Evolutionary conservation across 805 yeast species (phyloP).

Genomic region (Kodamaea nitidulidarum): DNA sequence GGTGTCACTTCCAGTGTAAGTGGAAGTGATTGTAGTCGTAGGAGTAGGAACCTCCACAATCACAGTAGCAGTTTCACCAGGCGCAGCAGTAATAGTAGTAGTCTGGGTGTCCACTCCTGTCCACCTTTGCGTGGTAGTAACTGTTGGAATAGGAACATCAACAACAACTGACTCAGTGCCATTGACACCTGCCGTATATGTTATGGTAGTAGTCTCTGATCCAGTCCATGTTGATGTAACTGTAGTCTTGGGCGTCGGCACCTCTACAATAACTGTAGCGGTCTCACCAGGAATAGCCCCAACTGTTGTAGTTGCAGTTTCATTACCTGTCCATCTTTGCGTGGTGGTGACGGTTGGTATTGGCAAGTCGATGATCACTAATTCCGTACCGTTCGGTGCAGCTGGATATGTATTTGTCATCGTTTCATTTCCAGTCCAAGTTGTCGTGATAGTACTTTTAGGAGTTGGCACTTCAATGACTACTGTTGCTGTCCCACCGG

Average conservation of each 20-base stretch:
- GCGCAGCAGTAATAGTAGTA: not conserved
- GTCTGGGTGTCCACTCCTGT: not conserved
- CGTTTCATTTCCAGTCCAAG: constrained; percentile 11
- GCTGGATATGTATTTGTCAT: not conserved
- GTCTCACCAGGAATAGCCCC: constrained; percentile 8
- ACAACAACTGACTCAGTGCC: constrained; percentile 13
- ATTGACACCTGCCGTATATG: constrained; percentile 2
- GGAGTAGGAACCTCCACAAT: not conserved
- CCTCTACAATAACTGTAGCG: constrained; percentile 13
- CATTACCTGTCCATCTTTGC: constrained; percentile 2
- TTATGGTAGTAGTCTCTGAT: not conserved
- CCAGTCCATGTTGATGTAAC: constrained; percentile 8
- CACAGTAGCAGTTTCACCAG: not conserved
- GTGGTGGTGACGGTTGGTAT: not conserved
- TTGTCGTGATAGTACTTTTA: constrained; percentile 10
- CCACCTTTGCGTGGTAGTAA: not conserved
- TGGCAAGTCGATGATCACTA: constrained; percentile 9
- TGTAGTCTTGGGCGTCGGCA: constrained; percentile 11
- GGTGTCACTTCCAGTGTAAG: not conserved
- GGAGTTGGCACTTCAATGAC: constrained; percentile 7
- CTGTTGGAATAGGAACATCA: not conserved
- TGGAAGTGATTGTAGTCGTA: not conserved
- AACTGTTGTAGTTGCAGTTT: constrained; percentile 8
- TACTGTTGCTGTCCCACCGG: constrained; percentile 5
- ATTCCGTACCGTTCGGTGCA: constrained; percentile 9